Evolutionary conservation across 495 filamentous ascomycete species (phyloP), one percentile per base, ranked within the genome.

Genomic region (Cenococcum geophilum): DNA sequence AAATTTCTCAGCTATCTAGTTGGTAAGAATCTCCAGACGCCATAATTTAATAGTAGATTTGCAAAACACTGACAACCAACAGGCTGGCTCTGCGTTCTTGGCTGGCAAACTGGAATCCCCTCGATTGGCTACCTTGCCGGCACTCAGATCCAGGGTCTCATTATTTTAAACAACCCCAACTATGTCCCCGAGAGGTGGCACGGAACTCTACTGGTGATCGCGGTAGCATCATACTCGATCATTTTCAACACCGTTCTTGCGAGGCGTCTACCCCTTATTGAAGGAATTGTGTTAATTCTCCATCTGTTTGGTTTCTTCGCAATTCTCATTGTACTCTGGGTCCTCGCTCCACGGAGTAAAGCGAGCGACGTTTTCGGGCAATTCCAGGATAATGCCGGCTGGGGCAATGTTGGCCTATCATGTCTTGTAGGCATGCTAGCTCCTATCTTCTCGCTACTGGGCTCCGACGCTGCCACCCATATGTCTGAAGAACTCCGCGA

Each of bases 1-100:
- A 75, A 76, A 43, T 73, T 80, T 45, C 54, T 77, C 20, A 79
- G 77, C 49, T 82, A 80, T 59, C 56, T 80, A 16, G 77, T 76
- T 50, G 79, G 78, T 73, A 68, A 20, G 68, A 51, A 47, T 52
- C 40, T 45, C 11, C 40, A 14, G 11, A 18, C 14, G 18, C 12
- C 3, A 45, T 45, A 18, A 14, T 2, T 14, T 18, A 14, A 45
- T 4, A 4, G 12, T 18, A 2, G 12, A 4, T 1, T 16, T 4
- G 3, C 14, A 4, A 55, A 16, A 6, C 14, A 5, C 63, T 66
- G 20, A 64, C 52, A 47, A 22, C 22, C 34, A 27, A 53, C 36
- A 68, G 71, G 71, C 57, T 76, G 74, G 75, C 65, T 75, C 8
- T 68, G 63, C 56, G 68, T 70, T 34, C 63, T 71, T 20, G 73